These are phyloP conservation scores for Diospyros lotus DNA, from an alignment of 148 eudicot genomes.

Conservation along the genomic window DNA sequence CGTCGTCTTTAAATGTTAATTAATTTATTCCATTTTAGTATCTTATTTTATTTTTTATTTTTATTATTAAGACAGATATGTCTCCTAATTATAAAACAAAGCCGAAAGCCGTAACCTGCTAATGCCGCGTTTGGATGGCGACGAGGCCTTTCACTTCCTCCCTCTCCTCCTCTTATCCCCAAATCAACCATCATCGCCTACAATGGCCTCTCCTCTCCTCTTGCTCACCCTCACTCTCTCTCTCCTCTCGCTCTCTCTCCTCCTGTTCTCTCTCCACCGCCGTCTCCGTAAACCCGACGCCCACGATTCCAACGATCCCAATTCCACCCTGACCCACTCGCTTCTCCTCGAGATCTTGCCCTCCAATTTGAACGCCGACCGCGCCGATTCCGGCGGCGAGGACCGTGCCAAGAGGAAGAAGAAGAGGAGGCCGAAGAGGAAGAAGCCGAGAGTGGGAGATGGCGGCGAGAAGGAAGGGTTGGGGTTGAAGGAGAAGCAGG, in stretches of 20 bases:
- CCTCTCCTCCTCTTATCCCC: background rate
- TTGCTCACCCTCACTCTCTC: constrained; percentile 15
- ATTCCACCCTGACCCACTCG: constrained; percentile 27
- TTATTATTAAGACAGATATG: too few species aligned
- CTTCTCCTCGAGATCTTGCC: constrained; percentile 45
- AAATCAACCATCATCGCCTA: background rate
- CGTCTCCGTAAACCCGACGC: constrained; percentile 13
- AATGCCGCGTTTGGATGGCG: constrained; percentile 30
- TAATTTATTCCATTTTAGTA: too few species aligned
- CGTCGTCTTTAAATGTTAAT: too few species aligned
- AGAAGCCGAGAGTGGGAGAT: background rate
- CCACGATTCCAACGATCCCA: background rate
- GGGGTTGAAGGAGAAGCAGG: constrained; percentile 28
- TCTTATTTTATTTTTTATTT: too few species aligned
- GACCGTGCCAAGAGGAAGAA: constrained; percentile 33
- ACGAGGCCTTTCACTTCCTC: constrained; percentile 10
- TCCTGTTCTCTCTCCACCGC: constrained; percentile 26
- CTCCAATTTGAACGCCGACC: constrained; percentile 20
- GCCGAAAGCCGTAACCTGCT: constrained; percentile 7
- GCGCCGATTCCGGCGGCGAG: constrained; percentile 15
- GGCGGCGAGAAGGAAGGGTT: background rate
- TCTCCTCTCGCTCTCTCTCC: constrained; percentile 20
- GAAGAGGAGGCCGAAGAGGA: constrained; percentile 20
- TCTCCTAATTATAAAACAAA: background rate
- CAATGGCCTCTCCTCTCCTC: background rate